These are phyloP conservation scores for Neofusicoccum kwambonambiense DNA, from an alignment of 2,329 filamentous ascomycete species.

Conservation along the genomic window DNA sequence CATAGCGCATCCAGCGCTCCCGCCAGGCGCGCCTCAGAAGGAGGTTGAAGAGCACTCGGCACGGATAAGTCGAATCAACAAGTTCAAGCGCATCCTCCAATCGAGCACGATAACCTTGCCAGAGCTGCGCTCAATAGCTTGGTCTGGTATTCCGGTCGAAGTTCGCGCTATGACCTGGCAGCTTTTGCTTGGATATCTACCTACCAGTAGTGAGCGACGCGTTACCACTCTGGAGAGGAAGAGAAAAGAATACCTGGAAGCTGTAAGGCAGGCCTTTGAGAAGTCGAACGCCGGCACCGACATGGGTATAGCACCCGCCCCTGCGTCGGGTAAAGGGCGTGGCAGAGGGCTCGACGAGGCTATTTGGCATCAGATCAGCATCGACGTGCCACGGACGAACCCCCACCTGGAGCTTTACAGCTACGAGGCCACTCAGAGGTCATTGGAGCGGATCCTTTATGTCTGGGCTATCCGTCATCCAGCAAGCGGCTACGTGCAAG, in stretches of 20 bases:
- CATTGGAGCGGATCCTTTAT: slow-evolving; percentile 90
- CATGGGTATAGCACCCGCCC: slow-evolving; percentile 37
- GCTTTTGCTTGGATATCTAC: slow-evolving; percentile 88
- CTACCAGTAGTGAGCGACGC: slow-evolving; percentile 91
- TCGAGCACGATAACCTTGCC: slow-evolving; percentile 82
- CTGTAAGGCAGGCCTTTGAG: slow-evolving; percentile 69
- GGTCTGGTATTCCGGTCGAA: slow-evolving; percentile 92
- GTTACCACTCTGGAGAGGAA: slow-evolving; percentile 90
- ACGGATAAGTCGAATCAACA: slow-evolving; percentile 91
- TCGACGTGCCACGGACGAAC: slow-evolving; percentile 94
- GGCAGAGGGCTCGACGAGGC: slow-evolving; percentile 86
- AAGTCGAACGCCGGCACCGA: slow-evolving; percentile 55
- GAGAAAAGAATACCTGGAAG: slow-evolving; percentile 93
- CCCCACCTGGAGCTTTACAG: slow-evolving; percentile 93
- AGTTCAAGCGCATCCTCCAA: slow-evolving; percentile 95
- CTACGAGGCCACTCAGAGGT: slow-evolving; percentile 93
- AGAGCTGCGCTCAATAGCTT: slow-evolving; percentile 81
- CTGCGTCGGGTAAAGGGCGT: slow-evolving; percentile 53
- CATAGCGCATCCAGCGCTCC: slow-evolving; percentile 79
- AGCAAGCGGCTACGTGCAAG: slow-evolving; percentile 95
- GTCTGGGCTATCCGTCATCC: slow-evolving; percentile 97
- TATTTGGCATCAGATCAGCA: slow-evolving; percentile 99
- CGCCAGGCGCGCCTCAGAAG: slow-evolving; percentile 72
- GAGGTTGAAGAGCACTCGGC: slow-evolving; percentile 84
- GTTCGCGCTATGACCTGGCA: slow-evolving; percentile 99